Evolutionary conservation across 2,329 filamentous ascomycete genomes (phyloP).

Genomic region (Pseudogymnoascus sp.): DNA sequence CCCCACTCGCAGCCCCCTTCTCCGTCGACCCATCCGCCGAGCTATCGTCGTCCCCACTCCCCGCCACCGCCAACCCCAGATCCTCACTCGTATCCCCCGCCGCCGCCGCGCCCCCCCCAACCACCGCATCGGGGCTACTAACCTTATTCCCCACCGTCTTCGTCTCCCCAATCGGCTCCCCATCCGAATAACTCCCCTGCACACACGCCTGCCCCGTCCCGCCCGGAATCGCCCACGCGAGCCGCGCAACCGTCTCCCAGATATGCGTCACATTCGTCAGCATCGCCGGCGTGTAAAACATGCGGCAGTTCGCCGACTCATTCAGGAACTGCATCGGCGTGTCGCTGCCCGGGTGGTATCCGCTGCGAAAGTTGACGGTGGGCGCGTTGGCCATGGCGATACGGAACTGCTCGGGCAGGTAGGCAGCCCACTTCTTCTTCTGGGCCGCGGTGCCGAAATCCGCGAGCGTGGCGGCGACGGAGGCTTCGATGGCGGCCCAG

Average conservation of each 20-base stretch:
- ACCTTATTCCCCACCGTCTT: background rate
- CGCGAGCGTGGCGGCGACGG: background rate
- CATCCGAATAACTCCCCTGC: background rate
- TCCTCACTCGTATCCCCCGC: background rate
- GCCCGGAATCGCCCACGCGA: slow-evolving; percentile 30
- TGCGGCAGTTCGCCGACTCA: slow-evolving; percentile 51
- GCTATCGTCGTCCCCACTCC: background rate
- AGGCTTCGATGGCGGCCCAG: background rate
- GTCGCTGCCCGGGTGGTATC: slow-evolving; percentile 25
- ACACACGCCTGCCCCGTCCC: background rate
- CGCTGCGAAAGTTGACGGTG: slow-evolving; percentile 36
- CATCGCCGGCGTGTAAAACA: slow-evolving; percentile 51
- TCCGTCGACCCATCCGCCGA: background rate
- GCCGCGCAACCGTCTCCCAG: slow-evolving; percentile 40
- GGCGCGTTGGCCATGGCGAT: slow-evolving; percentile 17
- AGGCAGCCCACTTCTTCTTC: background rate
- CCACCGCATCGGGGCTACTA: background rate
- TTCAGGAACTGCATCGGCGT: slow-evolving; percentile 52
- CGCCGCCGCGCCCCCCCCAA: background rate
- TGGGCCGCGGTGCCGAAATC: slow-evolving; percentile 8
- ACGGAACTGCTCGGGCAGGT: background rate
- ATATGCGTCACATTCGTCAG: slow-evolving; percentile 41
- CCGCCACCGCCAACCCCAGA: background rate
- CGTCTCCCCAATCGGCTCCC: background rate
- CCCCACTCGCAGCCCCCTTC: background rate